These are phyloP conservation scores for Aspergillus tubingensis DNA, from an alignment of 2,329 filamentous ascomycete genomes.

Conservation along the genomic window DNA sequence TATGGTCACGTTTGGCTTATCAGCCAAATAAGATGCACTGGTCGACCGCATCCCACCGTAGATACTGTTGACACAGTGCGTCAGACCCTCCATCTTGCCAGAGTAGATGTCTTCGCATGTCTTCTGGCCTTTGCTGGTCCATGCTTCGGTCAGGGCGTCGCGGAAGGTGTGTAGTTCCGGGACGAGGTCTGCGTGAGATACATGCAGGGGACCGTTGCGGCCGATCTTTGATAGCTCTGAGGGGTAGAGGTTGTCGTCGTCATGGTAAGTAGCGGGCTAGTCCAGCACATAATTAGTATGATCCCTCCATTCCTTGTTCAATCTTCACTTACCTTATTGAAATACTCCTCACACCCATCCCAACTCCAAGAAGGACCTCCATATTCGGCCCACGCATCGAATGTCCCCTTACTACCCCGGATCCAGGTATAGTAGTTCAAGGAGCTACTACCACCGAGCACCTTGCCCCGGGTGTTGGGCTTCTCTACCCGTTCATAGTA, in stretches of 20 bases:
- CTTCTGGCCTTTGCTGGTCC: not conserved
- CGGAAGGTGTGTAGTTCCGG: slow-evolving; percentile 1
- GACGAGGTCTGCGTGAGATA: slow-evolving; percentile 1
- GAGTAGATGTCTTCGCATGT: slow-evolving; percentile 1
- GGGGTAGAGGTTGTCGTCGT: slow-evolving; percentile 1
- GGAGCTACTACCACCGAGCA: not conserved
- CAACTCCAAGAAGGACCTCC: not conserved
- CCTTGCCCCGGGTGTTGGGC: slow-evolving; percentile 1
- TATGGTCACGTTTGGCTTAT: not conserved
- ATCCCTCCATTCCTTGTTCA: not conserved
- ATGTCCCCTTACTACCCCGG: not conserved
- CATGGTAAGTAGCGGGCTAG: slow-evolving; percentile 1
- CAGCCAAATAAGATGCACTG: not conserved
- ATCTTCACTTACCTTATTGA: not conserved
- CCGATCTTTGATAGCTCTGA: not conserved
- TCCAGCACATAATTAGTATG: too few species aligned
- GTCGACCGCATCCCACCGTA: not conserved
- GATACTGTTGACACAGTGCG: slow-evolving; percentile 5
- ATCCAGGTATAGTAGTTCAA: slow-evolving; percentile 6
- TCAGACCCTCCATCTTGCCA: not conserved
- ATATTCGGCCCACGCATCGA: slow-evolving; percentile 1
- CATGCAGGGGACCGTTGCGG: not conserved
- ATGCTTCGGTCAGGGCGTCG: not conserved
- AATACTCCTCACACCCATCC: slow-evolving; percentile 1
- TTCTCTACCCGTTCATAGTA: slow-evolving; percentile 2